Conservation (phyloP, 257 asterid genomes). For the Primulina huaijiensis region DNA sequence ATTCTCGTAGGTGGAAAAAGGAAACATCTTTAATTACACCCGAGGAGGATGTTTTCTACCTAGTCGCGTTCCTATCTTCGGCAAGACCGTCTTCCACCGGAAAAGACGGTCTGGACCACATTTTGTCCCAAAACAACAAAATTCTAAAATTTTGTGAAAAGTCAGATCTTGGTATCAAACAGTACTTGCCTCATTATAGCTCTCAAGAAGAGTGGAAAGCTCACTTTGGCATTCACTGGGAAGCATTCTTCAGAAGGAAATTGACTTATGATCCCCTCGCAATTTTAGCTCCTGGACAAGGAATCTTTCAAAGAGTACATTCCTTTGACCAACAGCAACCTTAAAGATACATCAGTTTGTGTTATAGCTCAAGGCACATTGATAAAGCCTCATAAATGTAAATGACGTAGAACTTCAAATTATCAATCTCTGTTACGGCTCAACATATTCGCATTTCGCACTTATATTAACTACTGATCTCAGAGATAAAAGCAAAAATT, state of each 20-base stretch:
- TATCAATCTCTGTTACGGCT: constrained; percentile 17
- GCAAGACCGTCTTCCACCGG: constrained; percentile 72
- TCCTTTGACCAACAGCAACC: constrained; percentile 35
- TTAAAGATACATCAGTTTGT: constrained; percentile 13
- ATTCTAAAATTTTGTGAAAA: constrained; percentile 47
- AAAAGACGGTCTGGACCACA: constrained; percentile 58
- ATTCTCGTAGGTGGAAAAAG: constrained; percentile 59
- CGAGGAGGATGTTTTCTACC: constrained; percentile 70
- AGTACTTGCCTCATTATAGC: constrained; percentile 74
- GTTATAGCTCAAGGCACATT: constrained; percentile 24
- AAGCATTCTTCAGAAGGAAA: constrained; percentile 60
- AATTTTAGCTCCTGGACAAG: constrained; percentile 90
- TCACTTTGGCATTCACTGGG: constrained; percentile 83
- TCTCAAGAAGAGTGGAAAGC: constrained; percentile 77
- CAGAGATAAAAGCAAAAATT: background rate
- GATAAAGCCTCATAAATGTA: constrained; percentile 24
- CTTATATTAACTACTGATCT: constrained; percentile 7
- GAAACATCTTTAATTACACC: constrained; percentile 82
- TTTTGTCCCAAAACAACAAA: constrained; percentile 53
- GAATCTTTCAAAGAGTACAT: constrained; percentile 55
- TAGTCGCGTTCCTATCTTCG: constrained; percentile 68
- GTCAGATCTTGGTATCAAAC: constrained; percentile 64
- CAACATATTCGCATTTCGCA: background rate
- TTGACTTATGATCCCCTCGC: constrained; percentile 74
- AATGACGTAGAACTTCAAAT: constrained; percentile 22